Evolutionary conservation across 2,329 filamentous ascomycete genomes (phyloP).

Genomic region (Apiospora aurea): DNA sequence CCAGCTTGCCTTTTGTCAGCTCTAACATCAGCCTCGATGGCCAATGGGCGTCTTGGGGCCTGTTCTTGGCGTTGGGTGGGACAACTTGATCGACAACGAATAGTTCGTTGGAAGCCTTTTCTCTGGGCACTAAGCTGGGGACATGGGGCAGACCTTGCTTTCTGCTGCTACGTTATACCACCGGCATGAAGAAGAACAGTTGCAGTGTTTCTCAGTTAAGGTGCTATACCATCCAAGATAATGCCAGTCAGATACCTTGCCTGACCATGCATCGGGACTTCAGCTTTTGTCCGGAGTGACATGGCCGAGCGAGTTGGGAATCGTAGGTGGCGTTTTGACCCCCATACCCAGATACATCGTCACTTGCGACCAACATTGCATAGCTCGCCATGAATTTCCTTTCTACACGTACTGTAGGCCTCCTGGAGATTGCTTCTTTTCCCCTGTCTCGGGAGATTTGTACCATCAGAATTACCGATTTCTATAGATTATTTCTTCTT

Average conservation of each 20-base stretch:
- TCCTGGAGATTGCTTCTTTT: not conserved
- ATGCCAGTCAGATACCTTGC: not conserved
- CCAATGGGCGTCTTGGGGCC: constrained; percentile 12
- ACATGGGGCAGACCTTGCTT: not conserved
- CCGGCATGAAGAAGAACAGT: not conserved
- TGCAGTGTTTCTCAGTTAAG: not conserved
- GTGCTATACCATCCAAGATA: not conserved
- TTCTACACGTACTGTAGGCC: not conserved
- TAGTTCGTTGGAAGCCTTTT: constrained; percentile 6
- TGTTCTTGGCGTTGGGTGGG: constrained; percentile 18
- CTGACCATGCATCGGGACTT: not conserved
- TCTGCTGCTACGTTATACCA: not conserved
- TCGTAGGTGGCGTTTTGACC: not conserved
- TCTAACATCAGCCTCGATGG: not conserved
- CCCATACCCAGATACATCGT: not conserved
- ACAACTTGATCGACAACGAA: constrained; percentile 5
- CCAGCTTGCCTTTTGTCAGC: constrained; percentile 21
- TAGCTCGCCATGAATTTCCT: not conserved
- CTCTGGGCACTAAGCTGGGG: not conserved
- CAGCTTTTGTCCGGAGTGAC: not conserved
- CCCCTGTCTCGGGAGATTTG: not conserved
- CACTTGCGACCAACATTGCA: not conserved
- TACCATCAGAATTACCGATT: not conserved
- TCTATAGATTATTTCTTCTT: not conserved
- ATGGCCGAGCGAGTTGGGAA: not conserved